Base-by-base conservation (phyloP, 2,329 filamentous ascomycete species). In the Rhynchosporium secalis region DNA sequence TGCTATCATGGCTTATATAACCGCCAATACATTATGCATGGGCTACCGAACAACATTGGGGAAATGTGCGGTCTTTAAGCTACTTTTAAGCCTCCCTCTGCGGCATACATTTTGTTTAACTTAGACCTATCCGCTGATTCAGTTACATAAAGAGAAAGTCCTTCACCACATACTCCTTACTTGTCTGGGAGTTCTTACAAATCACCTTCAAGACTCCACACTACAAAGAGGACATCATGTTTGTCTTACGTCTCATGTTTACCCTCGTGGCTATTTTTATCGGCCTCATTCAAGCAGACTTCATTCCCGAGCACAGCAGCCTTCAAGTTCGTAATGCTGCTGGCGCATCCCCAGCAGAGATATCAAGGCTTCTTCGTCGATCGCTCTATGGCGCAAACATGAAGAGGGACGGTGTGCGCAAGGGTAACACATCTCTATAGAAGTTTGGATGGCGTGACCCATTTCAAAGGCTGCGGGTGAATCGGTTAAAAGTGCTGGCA, bases 401-500 rank as follows among this genome's bases (percentile, higher is more conserved):
- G 64, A 68, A 55, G 63, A 70, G 62, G 63, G 72, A 47, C 20
- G 12, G 20, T 9, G 62, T 66, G 3, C 66, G 70, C 29, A 70
- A 68, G 33, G 76, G 74, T 54, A 73, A 70, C 55, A 74, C 72
- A 0, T 68, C 69, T 12, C 66, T 80, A n/a, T 61, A 74, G 72
- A 55, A 78, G 75, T 60, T 80, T 77, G 75, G 69, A 75, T 47
- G 74, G 72, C n/a, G 76, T 77, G 0, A 71, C 71, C 0, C 68
- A 80, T 10, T 75, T 78, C 55, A 76, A 69, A 48, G 70, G 60
- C 56, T 62, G 60, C 2, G 51, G 26, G 52, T 54, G 68, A 73
- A 74, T 60, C 66, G 26, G 9, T n/a, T 4, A 33, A 8, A 20
- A 26, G 12, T 29, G 12, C 43, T 49, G 12, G n/a, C 4, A 31